Evolutionary conservation across 1,139 yeast genomes (phyloP).

Genomic region (Yamadazyma diospyri): DNA sequence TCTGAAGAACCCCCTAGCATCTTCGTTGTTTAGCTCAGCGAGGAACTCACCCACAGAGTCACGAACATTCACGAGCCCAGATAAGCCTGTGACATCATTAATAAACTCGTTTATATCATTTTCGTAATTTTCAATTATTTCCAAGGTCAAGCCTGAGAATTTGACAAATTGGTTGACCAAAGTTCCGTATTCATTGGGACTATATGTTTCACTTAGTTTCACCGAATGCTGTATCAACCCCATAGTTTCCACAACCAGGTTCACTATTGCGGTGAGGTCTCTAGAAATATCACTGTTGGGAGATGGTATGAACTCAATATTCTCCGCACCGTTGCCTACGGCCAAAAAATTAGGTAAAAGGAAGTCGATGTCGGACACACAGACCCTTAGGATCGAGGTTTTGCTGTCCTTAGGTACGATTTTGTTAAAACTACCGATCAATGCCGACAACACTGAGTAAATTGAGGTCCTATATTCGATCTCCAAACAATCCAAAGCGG

Average conservation of each 20-base stretch:
- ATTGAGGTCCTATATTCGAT: slow-evolving; percentile 23
- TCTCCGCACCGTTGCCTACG: slow-evolving; percentile 6
- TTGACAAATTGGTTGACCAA: slow-evolving; percentile 23
- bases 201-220: slow-evolving; percentile 13
- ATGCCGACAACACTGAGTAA: slow-evolving; percentile 26
- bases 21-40: slow-evolving; percentile 39
- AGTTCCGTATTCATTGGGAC: slow-evolving; percentile 9
- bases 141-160: slow-evolving; percentile 25
- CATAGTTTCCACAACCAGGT: slow-evolving; percentile 10
- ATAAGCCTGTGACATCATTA: slow-evolving; percentile 67
- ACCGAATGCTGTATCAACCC: slow-evolving; percentile 25
- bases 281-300: slow-evolving; percentile 4
- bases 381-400: slow-evolving; percentile 6
- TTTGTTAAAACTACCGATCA: slow-evolving; percentile 34
- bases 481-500: slow-evolving; percentile 20
- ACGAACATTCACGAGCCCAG: slow-evolving; percentile 45
- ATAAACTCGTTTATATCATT: slow-evolving; percentile 67
- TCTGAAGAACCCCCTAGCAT: slow-evolving; percentile 28
- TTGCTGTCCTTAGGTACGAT: slow-evolving; percentile 21
- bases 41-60: slow-evolving; percentile 52
- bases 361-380: slow-evolving; percentile 11
- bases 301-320: background rate
- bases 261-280: slow-evolving; percentile 11
- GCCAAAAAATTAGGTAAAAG: slow-evolving; percentile 10
- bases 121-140: slow-evolving; percentile 27